Conservation (phyloP, 1,139 yeast genomes). For the Candida freyschussii region DNA sequence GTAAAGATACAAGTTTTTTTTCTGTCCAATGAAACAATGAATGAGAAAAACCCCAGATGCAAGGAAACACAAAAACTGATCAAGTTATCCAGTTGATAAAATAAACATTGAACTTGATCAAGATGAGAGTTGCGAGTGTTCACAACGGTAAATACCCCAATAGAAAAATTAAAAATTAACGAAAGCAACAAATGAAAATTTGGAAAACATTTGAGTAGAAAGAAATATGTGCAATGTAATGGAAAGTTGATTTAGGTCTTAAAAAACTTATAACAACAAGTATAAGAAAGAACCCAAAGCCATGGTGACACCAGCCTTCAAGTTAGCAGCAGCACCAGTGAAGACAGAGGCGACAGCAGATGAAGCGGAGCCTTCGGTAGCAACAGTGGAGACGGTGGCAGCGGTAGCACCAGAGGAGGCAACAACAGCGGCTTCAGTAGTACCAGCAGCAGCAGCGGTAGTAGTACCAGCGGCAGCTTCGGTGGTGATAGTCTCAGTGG, state of each 20-base stretch:
- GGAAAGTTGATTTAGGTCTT: no score
- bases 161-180: no score
- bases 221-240: conserved; percentile 1
- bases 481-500: conserved; percentile 5
- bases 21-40: neutral
- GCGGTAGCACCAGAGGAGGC: conserved; percentile 4
- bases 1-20: neutral
- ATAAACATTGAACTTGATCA: neutral
- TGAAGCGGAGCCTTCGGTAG: conserved; percentile 6
- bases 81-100: no score
- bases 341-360: conserved; percentile 15
- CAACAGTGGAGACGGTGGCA: conserved; percentile 4
- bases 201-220: neutral
- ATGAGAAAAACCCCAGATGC: neutral
- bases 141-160: no score
- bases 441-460: conserved; percentile 5
- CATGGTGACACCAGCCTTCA: conserved; percentile 20
- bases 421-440: conserved; percentile 6
- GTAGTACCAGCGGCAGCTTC: conserved; percentile 6
- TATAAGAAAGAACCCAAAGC: conserved; percentile 23
- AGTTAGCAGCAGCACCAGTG: conserved; percentile 24
- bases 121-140: no score
- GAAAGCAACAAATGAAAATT: no score
- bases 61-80: neutral
- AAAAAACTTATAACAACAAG: conserved; percentile 23